phyloP scores from a whole-genome alignment of 78 protist genomes.

The Protostelium mycophagum region DNA sequence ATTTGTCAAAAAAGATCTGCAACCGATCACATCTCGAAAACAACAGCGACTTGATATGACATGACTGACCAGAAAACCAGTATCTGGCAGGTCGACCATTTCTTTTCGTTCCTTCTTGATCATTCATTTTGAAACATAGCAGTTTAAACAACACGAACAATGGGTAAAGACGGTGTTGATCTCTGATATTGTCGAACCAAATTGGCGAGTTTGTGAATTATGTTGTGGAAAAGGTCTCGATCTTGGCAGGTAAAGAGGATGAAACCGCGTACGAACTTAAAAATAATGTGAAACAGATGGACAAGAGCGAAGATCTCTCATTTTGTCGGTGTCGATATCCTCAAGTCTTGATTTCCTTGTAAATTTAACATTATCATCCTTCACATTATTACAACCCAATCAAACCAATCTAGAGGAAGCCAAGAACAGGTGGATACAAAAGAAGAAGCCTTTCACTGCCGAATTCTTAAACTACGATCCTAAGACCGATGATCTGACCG shows the following conservation, averaged over 20 bases:
- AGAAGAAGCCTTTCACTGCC: conserved; percentile 18
- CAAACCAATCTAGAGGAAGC: conserved; percentile 5
- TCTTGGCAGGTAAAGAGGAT: conserved; percentile 10
- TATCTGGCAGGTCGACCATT: neutral
- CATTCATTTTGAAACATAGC: conserved; percentile 22
- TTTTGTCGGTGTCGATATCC: conserved; percentile 24
- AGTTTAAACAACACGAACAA: conserved; percentile 37
- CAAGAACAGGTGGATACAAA: conserved; percentile 31
- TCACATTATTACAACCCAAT: neutral
- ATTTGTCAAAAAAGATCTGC: too few relatives aligned
- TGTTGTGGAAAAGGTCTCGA: conserved; percentile 43
- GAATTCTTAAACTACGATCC: conserved; percentile 21
- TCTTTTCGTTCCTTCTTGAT: neutral
- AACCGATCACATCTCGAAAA: too few relatives aligned
- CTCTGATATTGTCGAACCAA: conserved; percentile 42
- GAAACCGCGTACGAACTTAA: too few relatives aligned
- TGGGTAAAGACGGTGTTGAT: conserved; percentile 55
- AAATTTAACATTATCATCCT: neutral
- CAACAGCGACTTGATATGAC: too few relatives aligned
- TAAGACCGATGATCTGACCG: conserved; percentile 1
- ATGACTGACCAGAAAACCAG: neutral
- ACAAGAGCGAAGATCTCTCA: conserved; percentile 34
- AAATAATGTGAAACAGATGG: conserved; percentile 19
- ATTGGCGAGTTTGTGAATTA: conserved; percentile 24
- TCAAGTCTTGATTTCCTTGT: neutral